Base-by-base conservation (phyloP, 2,329 filamentous ascomycete species). In the Cladosporium phlei region DNA sequence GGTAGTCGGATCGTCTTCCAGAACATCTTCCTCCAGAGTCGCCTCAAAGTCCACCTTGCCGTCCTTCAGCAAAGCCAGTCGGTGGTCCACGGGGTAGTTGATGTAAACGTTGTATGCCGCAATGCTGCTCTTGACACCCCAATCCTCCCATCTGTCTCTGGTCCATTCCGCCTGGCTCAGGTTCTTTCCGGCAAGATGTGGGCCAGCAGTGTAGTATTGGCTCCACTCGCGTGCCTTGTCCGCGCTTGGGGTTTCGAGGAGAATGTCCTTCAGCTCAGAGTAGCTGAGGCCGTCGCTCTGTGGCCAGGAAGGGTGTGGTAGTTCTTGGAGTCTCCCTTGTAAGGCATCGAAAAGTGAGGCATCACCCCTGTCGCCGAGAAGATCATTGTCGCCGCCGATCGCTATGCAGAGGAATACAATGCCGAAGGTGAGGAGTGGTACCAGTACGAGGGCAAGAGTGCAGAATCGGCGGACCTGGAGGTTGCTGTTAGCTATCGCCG, bases 1-100 rank as follows among this genome's bases (percentile, higher is more conserved):
- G 14, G 82, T 88, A 0, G 89, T 94, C 3, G 82, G 78, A 63
- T 98, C 93, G 43, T 95, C 83, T 0, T 88, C 76, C 4, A 97
- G 71, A 2, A 91, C 76, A 60, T 95, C 88, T 66, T 98, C 93
- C 56, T 86, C 81, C 30, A 97, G 69, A 1, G 80, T 83, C 0
- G 90, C 91, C 47, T 62, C 56, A 42, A 58, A 67, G 5, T 52
- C 51, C 10, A 66, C 62, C 47, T 65, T 43, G 19, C 62, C 64
- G 33, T 62, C 53, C 51, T 72, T 65, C 42, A 75, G 56, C 50
- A 67, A 46, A 12, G 70, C 71, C 48, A 76, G 56, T 12, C 72
- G 64, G 49, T 75, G 71, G 34, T 68, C 68, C 16, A 68, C 56
- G 7, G 73, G 73, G 44, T 76, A 76, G 53, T 76, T 76, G 57